Evolutionary conservation across 192 early-diverging fungal genomes (phyloP), one percentile per base, ranked within the genome.

Genomic region (Thamnidium elegans): DNA sequence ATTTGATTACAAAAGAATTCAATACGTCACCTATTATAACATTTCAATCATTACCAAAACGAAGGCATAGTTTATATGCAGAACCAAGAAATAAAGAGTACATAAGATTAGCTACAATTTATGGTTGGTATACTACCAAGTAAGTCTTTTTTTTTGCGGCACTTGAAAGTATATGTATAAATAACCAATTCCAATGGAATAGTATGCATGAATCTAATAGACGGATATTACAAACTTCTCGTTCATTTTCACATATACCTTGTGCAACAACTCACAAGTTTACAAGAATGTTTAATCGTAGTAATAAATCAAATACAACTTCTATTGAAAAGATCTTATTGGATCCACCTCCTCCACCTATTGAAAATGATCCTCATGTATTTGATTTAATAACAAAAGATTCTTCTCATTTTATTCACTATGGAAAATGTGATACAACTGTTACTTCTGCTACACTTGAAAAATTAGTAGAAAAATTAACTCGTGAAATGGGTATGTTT

Each of bases 391-490:
- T 73, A 0, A 67, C 52, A 23, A 46, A 69, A 19, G 78, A 78
- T 19, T 55, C 39, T 10, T n/a, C 65, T 0, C 42, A 71, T 15
- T 72, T 63, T 15, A 80, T 79, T 50, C 71, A 80, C 14, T 82
- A 79, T 26, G 70, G 59, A 7, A 53, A 65, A 32, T 39, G 61
- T 1, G 51, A 61, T 8, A 50, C 50, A 15, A 50, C 32, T 9
- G 74, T 85, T 19, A 70, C 67, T 42, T 82, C 83, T 3, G 81
- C 74, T 5, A 81, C 83, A 1, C 65, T 79, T 13, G 79, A 79
- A 44, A 83, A 82, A 42, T 45, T 85, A 44, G 71, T 85, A n/a
- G 79, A 83, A 55, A 85, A 79, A 36, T 56, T 85, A 48, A 85
- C 83, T 39, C 69, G 71, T 19, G 75, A 76, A 20, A 69, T 83